Conservation (phyloP, 768 basidiomycete species). For the Xanthoconium purpureum region DNA sequence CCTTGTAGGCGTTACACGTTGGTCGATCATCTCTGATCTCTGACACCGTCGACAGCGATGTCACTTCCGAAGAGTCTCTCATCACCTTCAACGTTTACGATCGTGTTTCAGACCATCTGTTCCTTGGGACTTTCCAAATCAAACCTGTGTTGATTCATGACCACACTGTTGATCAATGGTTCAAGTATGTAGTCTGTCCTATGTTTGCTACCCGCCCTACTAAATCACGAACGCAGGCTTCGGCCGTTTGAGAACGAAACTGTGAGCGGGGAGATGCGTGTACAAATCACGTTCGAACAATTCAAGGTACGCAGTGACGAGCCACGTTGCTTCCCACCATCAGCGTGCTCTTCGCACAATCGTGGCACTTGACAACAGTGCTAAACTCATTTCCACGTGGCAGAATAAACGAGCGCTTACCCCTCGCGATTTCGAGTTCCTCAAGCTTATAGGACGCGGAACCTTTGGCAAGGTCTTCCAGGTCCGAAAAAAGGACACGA, state of each 20-base stretch:
- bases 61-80: constrained; percentile 81
- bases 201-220: constrained; percentile 16
- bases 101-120: constrained; percentile 77
- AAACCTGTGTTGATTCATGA: constrained; percentile 90
- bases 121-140: constrained; percentile 88
- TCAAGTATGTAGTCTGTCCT: constrained; percentile 62
- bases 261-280: constrained; percentile 89
- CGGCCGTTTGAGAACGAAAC: constrained; percentile 73
- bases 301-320: constrained; percentile 57
- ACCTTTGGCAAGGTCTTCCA: constrained; percentile 99
- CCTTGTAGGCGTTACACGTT: constrained; percentile 68
- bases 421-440: constrained; percentile 97
- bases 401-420: constrained; percentile 83
- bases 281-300: constrained; percentile 93
- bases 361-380: constrained; percentile 18
- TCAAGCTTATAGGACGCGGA: constrained; percentile 96
- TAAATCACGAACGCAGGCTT: constrained; percentile 45
- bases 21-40: constrained; percentile 15
- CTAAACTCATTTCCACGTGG: constrained; percentile 19
- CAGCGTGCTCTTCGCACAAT: constrained; percentile 24
- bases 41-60: constrained; percentile 62
- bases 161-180: constrained; percentile 95
- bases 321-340: constrained; percentile 23
- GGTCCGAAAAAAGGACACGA: constrained; percentile 96
- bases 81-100: constrained; percentile 93